phyloP scores from a whole-genome alignment of 164 flowering plant genomes.

The Buxus sempervirens region DNA sequence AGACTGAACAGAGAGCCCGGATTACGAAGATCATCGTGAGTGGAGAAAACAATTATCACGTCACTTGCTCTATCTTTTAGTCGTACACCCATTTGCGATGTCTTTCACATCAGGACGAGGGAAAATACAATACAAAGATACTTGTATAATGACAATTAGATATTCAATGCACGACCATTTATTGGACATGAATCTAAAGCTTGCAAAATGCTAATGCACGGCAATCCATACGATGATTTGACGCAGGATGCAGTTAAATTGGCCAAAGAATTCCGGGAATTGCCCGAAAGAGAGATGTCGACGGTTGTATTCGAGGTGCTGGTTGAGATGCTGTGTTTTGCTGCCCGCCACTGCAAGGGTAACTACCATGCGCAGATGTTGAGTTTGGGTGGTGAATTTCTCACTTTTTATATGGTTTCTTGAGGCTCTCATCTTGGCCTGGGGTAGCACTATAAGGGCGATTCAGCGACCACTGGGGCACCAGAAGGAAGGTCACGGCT shows the following conservation, averaged over 20 bases:
- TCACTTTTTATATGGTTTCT: too few relatives aligned
- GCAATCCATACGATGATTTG: too few relatives aligned
- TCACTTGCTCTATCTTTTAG: slow-evolving; percentile 12
- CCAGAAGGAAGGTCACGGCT: too few relatives aligned
- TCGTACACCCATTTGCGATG: background rate
- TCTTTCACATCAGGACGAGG: slow-evolving; percentile 4
- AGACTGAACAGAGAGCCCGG: too few relatives aligned
- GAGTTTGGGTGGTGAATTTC: background rate
- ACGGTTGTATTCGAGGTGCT: background rate
- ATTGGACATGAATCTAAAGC: background rate
- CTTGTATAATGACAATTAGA: background rate
- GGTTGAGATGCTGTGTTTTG: background rate
- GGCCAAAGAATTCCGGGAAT: background rate
- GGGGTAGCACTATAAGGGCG: too few relatives aligned
- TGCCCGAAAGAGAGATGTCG: background rate
- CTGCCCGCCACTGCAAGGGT: background rate
- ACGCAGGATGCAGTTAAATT: slow-evolving; percentile 10
- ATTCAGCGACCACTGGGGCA: too few relatives aligned
- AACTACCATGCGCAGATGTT: background rate
- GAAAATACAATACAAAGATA: slow-evolving; percentile 2
- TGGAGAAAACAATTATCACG: background rate
- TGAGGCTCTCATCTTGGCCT: too few relatives aligned
- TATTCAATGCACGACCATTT: background rate
- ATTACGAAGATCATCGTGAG: background rate
- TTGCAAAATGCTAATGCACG: background rate